These are phyloP conservation scores for Cystobasidium tubakii DNA, from an alignment of 768 basidiomycete genomes.

Conservation along the genomic window DNA sequence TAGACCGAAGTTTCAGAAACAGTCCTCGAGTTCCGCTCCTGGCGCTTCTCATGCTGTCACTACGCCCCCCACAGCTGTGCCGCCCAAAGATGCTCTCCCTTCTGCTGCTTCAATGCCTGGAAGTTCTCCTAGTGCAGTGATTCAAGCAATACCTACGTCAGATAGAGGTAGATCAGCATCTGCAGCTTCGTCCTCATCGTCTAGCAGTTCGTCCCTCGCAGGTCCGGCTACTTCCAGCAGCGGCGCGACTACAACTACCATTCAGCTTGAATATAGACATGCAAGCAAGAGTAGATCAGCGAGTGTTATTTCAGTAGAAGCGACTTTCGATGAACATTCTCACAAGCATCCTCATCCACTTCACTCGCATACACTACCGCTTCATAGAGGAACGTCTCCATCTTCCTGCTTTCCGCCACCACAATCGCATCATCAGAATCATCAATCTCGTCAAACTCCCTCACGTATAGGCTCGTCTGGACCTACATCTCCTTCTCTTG, in stretches of 20 bases:
- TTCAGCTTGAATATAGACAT: conserved; percentile 14
- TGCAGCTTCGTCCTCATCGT: conserved; percentile 6
- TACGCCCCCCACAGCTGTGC: not conserved
- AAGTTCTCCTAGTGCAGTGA: not conserved
- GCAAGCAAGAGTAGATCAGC: conserved; percentile 16
- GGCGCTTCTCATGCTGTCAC: not conserved
- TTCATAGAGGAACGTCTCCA: not conserved
- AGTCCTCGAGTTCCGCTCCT: not conserved
- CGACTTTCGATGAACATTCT: not conserved
- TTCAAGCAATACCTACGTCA: not conserved
- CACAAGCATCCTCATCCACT: not conserved
- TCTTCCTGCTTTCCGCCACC: not conserved
- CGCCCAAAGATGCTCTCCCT: not conserved
- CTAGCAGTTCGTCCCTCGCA: not conserved
- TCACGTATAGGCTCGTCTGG: not conserved
- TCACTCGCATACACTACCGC: not conserved
- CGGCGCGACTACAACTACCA: conserved; percentile 14
- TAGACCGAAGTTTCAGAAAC: not conserved
- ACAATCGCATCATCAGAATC: not conserved
- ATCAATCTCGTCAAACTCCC: not conserved
- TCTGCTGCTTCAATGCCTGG: not conserved
- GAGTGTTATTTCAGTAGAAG: conserved; percentile 8
- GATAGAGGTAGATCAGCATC: not conserved
- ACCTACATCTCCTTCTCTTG: not conserved
- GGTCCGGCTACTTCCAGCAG: not conserved